Evolutionary conservation across 2,329 filamentous ascomycete genomes (phyloP).

Genomic region (Scedosporium aurantiacum): DNA sequence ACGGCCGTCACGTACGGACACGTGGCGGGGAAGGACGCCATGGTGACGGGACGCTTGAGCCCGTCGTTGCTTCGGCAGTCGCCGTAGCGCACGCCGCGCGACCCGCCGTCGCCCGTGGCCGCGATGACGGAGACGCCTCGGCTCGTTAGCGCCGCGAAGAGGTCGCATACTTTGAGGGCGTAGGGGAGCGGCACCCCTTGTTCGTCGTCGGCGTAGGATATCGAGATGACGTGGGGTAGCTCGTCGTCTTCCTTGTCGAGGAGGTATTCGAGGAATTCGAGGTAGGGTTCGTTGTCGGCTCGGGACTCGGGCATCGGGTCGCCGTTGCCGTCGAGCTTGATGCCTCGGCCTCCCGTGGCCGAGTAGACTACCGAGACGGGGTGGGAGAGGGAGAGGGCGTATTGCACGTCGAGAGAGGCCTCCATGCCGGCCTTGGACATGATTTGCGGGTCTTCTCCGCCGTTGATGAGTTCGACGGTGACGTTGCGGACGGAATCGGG

Average conservation of each 20-base stretch:
- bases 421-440: slow-evolving; percentile 27
- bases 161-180: slow-evolving; percentile 38
- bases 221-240: slow-evolving; percentile 44
- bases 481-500: slow-evolving; percentile 27
- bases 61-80: slow-evolving; percentile 49
- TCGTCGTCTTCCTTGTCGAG: slow-evolving; percentile 29
- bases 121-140: slow-evolving; percentile 41
- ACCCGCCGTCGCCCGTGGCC: slow-evolving; percentile 40
- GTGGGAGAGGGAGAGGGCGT: slow-evolving; percentile 32
- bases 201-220: slow-evolving; percentile 50
- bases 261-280: slow-evolving; percentile 41
- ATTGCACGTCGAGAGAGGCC: slow-evolving; percentile 37
- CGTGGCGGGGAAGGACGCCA: slow-evolving; percentile 52
- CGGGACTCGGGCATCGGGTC: slow-evolving; percentile 17
- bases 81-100: slow-evolving; percentile 33
- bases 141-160: slow-evolving; percentile 41
- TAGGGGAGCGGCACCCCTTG: slow-evolving; percentile 40
- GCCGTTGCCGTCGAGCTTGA: slow-evolving; percentile 28
- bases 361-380: slow-evolving; percentile 34
- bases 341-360: slow-evolving; percentile 31
- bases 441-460: slow-evolving; percentile 31
- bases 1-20: slow-evolving; percentile 61
- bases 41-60: slow-evolving; percentile 39
- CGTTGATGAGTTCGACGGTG: slow-evolving; percentile 28
- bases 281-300: slow-evolving; percentile 44